A percentile compares a stretch with the other conserved stretches of the same genome.
phyloP scores from a whole-genome alignment of 768 basidiomycete species.

The Pleurotus sapidus region DNA sequence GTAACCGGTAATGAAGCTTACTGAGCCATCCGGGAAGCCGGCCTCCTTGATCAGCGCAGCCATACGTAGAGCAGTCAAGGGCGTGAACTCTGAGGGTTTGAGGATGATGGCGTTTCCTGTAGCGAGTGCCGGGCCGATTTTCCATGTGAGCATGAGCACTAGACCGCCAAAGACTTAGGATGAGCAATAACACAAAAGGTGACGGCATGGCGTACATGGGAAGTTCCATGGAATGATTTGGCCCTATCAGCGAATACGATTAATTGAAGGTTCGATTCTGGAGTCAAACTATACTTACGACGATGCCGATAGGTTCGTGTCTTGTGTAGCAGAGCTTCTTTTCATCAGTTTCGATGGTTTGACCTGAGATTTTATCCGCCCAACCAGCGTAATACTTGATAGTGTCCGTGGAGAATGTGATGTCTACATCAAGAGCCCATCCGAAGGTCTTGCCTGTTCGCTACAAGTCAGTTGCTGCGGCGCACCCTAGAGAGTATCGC shows the following conservation, averaged over 20 bases:
- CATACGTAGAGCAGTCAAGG: conserved; percentile 50
- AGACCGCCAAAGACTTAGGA: background rate
- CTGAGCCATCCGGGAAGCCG: conserved; percentile 60
- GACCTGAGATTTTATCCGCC: conserved; percentile 44
- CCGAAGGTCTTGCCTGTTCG: conserved; percentile 49
- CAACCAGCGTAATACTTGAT: conserved; percentile 55
- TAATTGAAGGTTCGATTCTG: conserved; percentile 21
- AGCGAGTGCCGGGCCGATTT: conserved; percentile 27
- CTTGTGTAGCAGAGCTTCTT: conserved; percentile 56
- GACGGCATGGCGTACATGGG: conserved; percentile 21
- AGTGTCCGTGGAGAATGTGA: conserved; percentile 35
- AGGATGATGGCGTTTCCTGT: conserved; percentile 62
- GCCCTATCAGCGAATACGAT: conserved; percentile 43
- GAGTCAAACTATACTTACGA: conserved; percentile 16
- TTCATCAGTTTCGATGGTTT: conserved; percentile 42
- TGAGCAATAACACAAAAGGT: too few relatives aligned
- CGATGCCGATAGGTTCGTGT: conserved; percentile 58
- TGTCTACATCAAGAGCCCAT: conserved; percentile 45
- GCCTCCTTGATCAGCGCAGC: conserved; percentile 49
- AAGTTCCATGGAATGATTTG: conserved; percentile 68
- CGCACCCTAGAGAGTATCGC: conserved; percentile 11
- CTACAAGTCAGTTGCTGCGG: background rate
- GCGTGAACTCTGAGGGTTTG: conserved; percentile 66
- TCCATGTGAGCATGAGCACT: conserved; percentile 23
- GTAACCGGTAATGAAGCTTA: conserved; percentile 58